These are phyloP conservation scores for Solanum paucissectum DNA, from an alignment of 257 asterid species.

Conservation along the genomic window DNA sequence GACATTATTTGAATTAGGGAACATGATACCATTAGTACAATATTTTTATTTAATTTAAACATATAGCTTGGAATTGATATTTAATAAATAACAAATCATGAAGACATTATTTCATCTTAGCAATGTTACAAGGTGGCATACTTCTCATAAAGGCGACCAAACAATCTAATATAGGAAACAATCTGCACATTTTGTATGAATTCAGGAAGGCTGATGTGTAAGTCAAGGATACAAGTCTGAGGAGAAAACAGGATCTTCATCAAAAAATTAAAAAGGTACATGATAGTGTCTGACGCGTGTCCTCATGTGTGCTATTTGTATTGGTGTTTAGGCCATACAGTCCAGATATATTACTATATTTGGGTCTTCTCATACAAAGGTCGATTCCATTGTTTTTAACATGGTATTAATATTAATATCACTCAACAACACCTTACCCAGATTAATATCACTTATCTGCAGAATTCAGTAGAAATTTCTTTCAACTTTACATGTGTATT, in stretches of 20 bases:
- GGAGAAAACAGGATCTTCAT: background rate
- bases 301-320: background rate
- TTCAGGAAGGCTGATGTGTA: background rate
- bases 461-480: background rate
- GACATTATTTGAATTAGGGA: background rate
- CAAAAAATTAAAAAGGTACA: background rate
- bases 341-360: background rate
- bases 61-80: background rate
- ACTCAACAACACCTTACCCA: background rate
- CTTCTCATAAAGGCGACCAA: background rate
- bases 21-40: background rate
- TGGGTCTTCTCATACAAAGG: background rate
- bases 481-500: background rate
- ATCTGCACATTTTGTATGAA: background rate
- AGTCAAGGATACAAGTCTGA: slow-evolving; percentile 1
- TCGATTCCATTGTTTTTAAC: background rate
- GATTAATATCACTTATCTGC: background rate
- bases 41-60: background rate
- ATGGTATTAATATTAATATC: background rate
- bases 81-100: background rate
- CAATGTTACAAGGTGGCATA: background rate
- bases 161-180: background rate
- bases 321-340: background rate
- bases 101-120: background rate
- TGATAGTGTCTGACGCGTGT: background rate